Percentiles rank a stretch among this genome's conserved stretches.
Evolutionary conservation across 345 rosid genomes (phyloP).

Genomic region (Rhizophora mangle): DNA sequence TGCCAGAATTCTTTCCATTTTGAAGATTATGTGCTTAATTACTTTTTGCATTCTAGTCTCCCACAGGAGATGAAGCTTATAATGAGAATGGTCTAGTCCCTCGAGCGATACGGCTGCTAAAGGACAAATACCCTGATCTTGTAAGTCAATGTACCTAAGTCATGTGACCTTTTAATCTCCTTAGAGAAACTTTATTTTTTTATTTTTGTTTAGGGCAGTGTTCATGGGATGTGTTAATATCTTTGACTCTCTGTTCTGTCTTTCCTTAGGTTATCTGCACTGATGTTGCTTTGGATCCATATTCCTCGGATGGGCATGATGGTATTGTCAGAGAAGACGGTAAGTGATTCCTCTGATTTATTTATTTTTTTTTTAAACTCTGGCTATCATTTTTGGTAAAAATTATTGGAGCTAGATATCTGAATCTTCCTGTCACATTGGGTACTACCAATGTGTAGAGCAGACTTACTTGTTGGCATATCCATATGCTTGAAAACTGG

Average conservation of each 20-base stretch:
- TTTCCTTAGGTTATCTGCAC: slow-evolving; percentile 71
- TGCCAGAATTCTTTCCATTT: slow-evolving; percentile 1
- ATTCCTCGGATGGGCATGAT: slow-evolving; percentile 89
- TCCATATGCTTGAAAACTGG: too few relatives aligned
- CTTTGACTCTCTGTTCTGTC: not conserved
- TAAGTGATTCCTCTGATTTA: slow-evolving; percentile 1
- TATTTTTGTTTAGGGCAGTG: not conserved
- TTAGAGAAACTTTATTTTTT: not conserved
- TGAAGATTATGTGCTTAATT: slow-evolving; percentile 10
- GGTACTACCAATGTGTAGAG: not conserved
- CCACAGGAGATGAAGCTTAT: slow-evolving; percentile 91
- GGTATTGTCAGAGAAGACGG: slow-evolving; percentile 92
- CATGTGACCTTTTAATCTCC: not conserved
- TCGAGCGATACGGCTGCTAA: slow-evolving; percentile 68
- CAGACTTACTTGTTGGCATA: too few relatives aligned
- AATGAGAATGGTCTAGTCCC: slow-evolving; percentile 90
- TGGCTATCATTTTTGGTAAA: not conserved
- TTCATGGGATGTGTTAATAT: not conserved
- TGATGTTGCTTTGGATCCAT: slow-evolving; percentile 89
- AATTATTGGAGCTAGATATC: not conserved
- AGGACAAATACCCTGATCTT: slow-evolving; percentile 77
- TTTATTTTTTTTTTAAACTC: not conserved
- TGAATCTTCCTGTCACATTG: too few relatives aligned
- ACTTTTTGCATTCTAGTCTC: slow-evolving; percentile 38
- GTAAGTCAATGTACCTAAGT: slow-evolving; percentile 40